Percentiles rank a stretch among this genome's conserved stretches.
phyloP scores from a whole-genome alignment of 129 eudicot species.

The Chrysanthemum lavandulifolium region DNA sequence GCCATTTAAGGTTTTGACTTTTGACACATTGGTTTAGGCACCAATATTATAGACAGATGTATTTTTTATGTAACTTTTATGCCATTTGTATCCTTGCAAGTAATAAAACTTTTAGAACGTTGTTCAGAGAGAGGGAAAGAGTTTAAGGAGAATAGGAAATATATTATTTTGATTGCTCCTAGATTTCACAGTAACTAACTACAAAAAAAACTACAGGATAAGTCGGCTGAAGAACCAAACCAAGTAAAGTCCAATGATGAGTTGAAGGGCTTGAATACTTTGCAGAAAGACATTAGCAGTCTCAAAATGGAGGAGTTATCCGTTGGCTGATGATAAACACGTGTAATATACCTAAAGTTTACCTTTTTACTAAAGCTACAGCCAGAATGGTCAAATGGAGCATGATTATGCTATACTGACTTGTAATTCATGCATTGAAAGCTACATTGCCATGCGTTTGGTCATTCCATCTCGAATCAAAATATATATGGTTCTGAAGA shows the following conservation, averaged over 20 bases:
- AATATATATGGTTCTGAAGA: slow-evolving; percentile 14
- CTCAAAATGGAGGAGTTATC: slow-evolving; percentile 40
- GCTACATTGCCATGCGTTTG: background rate
- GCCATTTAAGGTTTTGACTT: background rate
- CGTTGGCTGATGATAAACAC: slow-evolving; percentile 13
- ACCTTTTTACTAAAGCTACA: background rate
- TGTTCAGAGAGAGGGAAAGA: background rate
- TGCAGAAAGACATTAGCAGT: slow-evolving; percentile 33
- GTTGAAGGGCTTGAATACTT: slow-evolving; percentile 18
- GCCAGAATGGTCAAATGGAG: slow-evolving; percentile 9
- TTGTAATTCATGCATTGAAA: background rate
- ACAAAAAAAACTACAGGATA: slow-evolving; percentile 34
- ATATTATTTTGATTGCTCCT: background rate
- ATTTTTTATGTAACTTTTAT: background rate
- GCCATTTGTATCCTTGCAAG: slow-evolving; percentile 1
- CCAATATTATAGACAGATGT: background rate
- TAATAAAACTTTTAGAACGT: too few relatives aligned
- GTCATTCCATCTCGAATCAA: slow-evolving; percentile 3
- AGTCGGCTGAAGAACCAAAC: slow-evolving; percentile 39
- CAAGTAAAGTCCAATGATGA: slow-evolving; percentile 37
- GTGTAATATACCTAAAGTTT: background rate
- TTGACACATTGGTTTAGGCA: background rate
- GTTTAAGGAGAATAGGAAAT: background rate
- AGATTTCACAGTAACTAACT: background rate
- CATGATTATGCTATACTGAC: slow-evolving; percentile 1